Base-by-base conservation (phyloP, 1,284 basidiomycete species). In the Ustilago hordei region DNA sequence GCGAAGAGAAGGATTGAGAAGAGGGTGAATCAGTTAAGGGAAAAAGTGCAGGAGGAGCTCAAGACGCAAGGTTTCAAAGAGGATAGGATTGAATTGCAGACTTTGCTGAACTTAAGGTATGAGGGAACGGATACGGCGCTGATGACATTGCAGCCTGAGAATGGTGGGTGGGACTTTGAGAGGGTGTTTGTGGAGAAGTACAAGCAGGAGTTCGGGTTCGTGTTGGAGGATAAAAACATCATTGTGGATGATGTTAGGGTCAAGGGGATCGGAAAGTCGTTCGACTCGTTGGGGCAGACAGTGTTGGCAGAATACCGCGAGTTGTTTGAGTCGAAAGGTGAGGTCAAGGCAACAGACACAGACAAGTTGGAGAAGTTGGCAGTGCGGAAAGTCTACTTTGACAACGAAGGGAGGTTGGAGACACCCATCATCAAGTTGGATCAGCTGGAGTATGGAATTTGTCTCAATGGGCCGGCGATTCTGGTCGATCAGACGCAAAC, bases 401-500 rank as follows among this genome's bases (percentile, higher is more conserved):
- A 93, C 81, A 89, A 88, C 39, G 79, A 91, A 2, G 93, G 93
- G 0, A 88, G 94, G 31, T 89, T 93, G 47, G 89, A 93, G 60
- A 94, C 93, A 0, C 93, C 94, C 0, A 91, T 98, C 23, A 94
- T 90, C 85, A 84, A 92, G 78, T 87, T 98, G 66, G 90, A 90
- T 50, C 87, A 89, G 12, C 85, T 98, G 60, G 87, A 87, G 0
- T 87, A 90, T 5, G 95, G 95, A 4, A 91, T 93, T 67, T 87
- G 88, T 34, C 88, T 98, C 36, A 84, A 88, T 36, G 94, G 95
- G 0, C 94, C 95, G 2, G 93, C 93, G 28, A 91, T 95, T 89
- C 91, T 96, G 70, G 93, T 97, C 77, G 95, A 97, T 86, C 89
- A 93, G 81, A 97, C 95, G 15, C 95, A 96, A 88, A 96, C 94